Evolutionary conservation across 1,139 yeast species (phyloP).

Genomic region (Candida frijolesensis): DNA sequence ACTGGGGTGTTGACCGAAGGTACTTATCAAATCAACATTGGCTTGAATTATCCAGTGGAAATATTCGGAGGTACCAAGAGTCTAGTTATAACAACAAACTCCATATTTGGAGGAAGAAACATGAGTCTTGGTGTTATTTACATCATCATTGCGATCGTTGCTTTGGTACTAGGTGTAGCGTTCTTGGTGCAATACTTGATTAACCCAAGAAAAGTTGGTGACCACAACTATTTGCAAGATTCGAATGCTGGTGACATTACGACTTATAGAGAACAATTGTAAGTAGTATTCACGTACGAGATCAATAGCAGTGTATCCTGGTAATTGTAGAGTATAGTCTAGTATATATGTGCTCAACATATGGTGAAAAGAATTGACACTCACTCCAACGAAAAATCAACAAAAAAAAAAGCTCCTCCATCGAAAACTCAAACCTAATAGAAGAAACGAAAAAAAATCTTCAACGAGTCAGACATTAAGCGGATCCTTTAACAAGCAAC

Average conservation of each 20-base stretch:
- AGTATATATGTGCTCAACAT: too few species aligned
- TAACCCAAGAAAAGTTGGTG: slow-evolving; percentile 49
- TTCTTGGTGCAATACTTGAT: slow-evolving; percentile 51
- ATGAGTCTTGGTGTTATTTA: slow-evolving; percentile 67
- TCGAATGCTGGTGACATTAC: slow-evolving; percentile 17
- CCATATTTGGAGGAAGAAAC: slow-evolving; percentile 72
- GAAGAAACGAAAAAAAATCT: not conserved
- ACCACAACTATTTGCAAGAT: slow-evolving; percentile 44
- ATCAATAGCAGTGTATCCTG: too few species aligned
- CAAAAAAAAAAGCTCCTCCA: slow-evolving; percentile 1
- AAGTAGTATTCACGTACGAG: not conserved
- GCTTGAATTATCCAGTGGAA: slow-evolving; percentile 68
- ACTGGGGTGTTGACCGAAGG: slow-evolving; percentile 55
- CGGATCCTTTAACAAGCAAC: not conserved
- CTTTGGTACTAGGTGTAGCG: slow-evolving; percentile 48
- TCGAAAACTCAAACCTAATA: not conserved
- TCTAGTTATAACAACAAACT: slow-evolving; percentile 65
- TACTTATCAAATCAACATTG: slow-evolving; percentile 59
- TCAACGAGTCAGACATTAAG: not conserved
- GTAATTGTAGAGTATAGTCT: not conserved
- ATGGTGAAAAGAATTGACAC: too few species aligned
- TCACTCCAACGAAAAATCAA: not conserved
- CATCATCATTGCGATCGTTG: slow-evolving; percentile 61
- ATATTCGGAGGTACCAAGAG: slow-evolving; percentile 73
- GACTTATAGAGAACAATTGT: slow-evolving; percentile 31